phyloP scores from a whole-genome alignment of 176 grass and related monocot genomes.

The Juncus effusus region DNA sequence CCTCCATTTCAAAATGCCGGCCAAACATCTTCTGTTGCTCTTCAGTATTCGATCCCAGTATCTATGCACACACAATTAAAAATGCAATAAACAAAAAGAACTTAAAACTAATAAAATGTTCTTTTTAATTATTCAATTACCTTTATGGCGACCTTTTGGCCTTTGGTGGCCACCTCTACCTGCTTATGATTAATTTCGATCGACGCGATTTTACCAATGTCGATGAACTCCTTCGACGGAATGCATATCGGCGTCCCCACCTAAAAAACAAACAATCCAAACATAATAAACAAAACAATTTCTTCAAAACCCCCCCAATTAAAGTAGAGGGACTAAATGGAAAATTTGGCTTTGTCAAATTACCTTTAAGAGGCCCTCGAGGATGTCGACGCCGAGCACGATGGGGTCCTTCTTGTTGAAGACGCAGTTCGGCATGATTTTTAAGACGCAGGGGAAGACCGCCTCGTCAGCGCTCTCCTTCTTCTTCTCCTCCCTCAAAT shows the following conservation, averaged over 20 bases:
- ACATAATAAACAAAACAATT: constrained; percentile 1
- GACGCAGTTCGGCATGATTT: constrained; percentile 82
- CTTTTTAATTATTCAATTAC: constrained; percentile 6
- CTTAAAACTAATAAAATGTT: background rate
- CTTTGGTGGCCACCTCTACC: constrained; percentile 74
- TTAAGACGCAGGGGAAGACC: constrained; percentile 84
- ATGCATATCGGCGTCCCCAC: constrained; percentile 76
- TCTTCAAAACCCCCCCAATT: background rate
- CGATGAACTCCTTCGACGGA: constrained; percentile 62
- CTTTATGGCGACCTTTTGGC: constrained; percentile 92
- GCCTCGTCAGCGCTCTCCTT: constrained; percentile 79
- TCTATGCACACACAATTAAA: constrained; percentile 34
- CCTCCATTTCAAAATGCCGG: constrained; percentile 83
- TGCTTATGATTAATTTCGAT: constrained; percentile 94
- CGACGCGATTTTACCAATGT: constrained; percentile 82
- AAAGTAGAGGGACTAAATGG: background rate
- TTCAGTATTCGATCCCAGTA: constrained; percentile 53
- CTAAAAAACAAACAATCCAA: constrained; percentile 36
- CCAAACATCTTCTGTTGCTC: constrained; percentile 83
- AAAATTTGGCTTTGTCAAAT: background rate
- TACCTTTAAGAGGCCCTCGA: constrained; percentile 88
- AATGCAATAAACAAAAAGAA: background rate
- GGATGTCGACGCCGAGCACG: constrained; percentile 85
- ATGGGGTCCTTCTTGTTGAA: constrained; percentile 96
- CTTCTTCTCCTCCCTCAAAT: constrained; percentile 77